phyloP scores from a whole-genome alignment of 176 grass and related monocot species.

The Lolium perenne region DNA sequence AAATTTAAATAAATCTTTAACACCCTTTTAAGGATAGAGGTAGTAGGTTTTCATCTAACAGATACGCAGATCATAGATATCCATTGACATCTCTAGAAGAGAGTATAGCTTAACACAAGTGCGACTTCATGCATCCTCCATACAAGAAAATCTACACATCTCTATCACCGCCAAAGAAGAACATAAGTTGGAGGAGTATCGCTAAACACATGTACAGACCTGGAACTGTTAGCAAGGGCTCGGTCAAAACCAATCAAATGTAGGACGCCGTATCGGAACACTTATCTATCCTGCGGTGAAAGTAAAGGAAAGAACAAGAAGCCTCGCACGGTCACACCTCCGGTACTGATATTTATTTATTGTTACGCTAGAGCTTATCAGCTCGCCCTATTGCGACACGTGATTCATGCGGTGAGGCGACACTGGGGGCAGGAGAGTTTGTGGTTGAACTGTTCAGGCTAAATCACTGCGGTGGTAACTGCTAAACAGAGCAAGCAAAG shows the following conservation, averaged over 20 bases:
- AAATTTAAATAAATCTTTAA: too few relatives aligned
- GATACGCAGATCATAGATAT: too few relatives aligned
- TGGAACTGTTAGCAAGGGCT: too few relatives aligned
- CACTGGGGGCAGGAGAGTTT: not conserved
- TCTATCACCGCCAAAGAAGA: too few relatives aligned
- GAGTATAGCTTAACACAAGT: too few relatives aligned
- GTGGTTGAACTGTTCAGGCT: not conserved
- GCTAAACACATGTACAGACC: too few relatives aligned
- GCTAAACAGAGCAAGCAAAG: not conserved
- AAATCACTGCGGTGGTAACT: not conserved
- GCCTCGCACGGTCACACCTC: not conserved
- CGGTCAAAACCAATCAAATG: not conserved
- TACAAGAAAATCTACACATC: too few relatives aligned
- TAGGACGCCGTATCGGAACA: not conserved
- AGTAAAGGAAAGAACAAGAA: slow-evolving; percentile 6
- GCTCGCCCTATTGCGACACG: not conserved
- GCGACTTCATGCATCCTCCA: too few relatives aligned
- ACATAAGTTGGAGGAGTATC: too few relatives aligned
- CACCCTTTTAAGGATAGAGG: too few relatives aligned
- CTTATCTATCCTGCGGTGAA: slow-evolving; percentile 29
- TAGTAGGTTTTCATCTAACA: too few relatives aligned
- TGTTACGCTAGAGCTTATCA: not conserved
- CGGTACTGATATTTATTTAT: not conserved
- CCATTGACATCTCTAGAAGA: too few relatives aligned
- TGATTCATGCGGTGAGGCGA: not conserved